Conservation (phyloP, 495 filamentous ascomycete genomes). For the Neurospora pannonica region DNA sequence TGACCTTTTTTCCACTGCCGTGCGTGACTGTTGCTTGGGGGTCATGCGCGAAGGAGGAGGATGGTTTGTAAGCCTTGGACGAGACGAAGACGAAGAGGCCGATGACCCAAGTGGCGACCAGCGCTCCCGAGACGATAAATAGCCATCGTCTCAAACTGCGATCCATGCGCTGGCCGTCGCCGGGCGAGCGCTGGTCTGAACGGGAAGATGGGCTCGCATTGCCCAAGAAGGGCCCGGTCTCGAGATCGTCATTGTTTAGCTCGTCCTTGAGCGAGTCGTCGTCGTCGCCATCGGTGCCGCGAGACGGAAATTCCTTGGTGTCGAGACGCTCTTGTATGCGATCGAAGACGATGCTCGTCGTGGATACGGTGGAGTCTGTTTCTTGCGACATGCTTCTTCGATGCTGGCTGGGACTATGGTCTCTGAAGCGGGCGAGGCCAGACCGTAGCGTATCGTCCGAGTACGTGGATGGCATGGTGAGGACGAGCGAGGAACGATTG, state of each 20-base stretch:
- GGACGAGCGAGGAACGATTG: neutral
- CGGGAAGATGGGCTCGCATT: slow-evolving; percentile 4
- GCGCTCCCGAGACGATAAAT: slow-evolving; percentile 56
- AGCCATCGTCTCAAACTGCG: slow-evolving; percentile 54
- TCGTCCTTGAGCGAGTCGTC: slow-evolving; percentile 37
- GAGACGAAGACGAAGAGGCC: slow-evolving; percentile 66
- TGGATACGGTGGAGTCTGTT: slow-evolving; percentile 61
- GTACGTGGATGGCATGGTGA: neutral
- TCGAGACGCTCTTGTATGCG: slow-evolving; percentile 47
- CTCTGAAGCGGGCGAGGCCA: neutral
- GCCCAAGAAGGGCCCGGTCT: slow-evolving; percentile 36
- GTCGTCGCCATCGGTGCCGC: slow-evolving; percentile 35
- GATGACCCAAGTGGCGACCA: slow-evolving; percentile 69
- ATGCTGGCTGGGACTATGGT: slow-evolving; percentile 3
- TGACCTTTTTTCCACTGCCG: slow-evolving; percentile 68
- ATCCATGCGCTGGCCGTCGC: slow-evolving; percentile 39
- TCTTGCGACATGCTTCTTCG: slow-evolving; percentile 37
- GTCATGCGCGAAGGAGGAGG: slow-evolving; percentile 54
- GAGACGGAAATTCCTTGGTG: slow-evolving; percentile 22
- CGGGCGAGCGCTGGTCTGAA: slow-evolving; percentile 2
- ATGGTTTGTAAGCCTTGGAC: slow-evolving; percentile 53
- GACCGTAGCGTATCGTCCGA: neutral
- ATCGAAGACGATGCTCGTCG: slow-evolving; percentile 70
- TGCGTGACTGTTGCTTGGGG: slow-evolving; percentile 52
- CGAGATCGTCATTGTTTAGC: slow-evolving; percentile 30